phyloP scores from a whole-genome alignment of 164 flowering plant genomes.

The Magnolia kwangsiensis region DNA sequence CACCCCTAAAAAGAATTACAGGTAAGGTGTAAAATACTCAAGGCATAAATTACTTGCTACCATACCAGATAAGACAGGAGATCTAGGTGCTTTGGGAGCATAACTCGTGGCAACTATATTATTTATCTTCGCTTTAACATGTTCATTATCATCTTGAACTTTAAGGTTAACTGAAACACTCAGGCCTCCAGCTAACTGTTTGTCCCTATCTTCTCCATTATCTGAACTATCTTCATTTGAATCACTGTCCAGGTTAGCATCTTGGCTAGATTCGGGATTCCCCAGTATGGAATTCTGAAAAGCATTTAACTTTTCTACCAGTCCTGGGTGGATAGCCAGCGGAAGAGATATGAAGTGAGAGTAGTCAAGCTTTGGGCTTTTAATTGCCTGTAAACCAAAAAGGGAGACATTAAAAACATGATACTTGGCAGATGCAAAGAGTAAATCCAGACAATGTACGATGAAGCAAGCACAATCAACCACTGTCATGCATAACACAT shows the following conservation, averaged over 20 bases:
- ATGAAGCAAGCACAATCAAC: background rate
- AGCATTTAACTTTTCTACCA: constrained; percentile 71
- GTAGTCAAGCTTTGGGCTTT: constrained; percentile 67
- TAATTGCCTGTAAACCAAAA: constrained; percentile 49
- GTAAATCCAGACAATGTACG: background rate
- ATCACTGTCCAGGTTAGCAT: constrained; percentile 29
- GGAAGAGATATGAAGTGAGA: constrained; percentile 96
- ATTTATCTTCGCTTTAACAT: constrained; percentile 35
- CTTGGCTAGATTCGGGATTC: constrained; percentile 20
- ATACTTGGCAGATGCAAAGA: background rate
- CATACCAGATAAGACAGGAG: constrained; percentile 42
- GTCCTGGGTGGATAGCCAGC: constrained; percentile 77
- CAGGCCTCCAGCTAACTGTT: constrained; percentile 17
- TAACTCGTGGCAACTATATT: constrained; percentile 49
- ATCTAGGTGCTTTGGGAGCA: constrained; percentile 37
- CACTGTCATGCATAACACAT: background rate
- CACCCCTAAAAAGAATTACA: background rate
- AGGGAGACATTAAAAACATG: background rate
- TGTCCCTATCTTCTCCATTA: constrained; percentile 30
- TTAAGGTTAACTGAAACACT: constrained; percentile 49
- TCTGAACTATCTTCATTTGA: constrained; percentile 36
- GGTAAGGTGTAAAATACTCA: background rate
- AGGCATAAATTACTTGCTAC: background rate
- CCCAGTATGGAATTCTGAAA: constrained; percentile 77
- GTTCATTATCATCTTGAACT: constrained; percentile 36